phyloP scores from a whole-genome alignment of 768 basidiomycete species.

The Pleurotus pulmonarius region DNA sequence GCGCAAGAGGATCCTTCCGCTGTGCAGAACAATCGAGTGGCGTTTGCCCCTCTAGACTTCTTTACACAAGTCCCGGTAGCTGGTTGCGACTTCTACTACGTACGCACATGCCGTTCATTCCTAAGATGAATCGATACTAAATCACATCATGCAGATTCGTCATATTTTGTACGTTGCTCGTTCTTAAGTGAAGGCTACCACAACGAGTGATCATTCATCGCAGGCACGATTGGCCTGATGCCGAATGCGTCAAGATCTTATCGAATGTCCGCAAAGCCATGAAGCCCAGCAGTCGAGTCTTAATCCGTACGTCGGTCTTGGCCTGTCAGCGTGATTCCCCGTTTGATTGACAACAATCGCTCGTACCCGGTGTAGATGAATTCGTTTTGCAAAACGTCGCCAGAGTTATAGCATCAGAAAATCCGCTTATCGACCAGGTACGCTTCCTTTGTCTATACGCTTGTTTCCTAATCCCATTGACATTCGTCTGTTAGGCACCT shows the following conservation, averaged over 20 bases:
- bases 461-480: too few species aligned
- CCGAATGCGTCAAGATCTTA: constrained; percentile 22
- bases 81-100: constrained; percentile 21
- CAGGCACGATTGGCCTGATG: constrained; percentile 30
- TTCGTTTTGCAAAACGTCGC: constrained; percentile 28
- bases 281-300: constrained; percentile 21
- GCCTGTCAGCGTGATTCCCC: too few species aligned
- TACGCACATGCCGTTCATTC: constrained; percentile 1
- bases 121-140: too few species aligned
- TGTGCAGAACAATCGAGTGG: constrained; percentile 10
- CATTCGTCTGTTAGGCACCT: constrained; percentile 24
- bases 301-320: constrained; percentile 20
- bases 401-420: constrained; percentile 1
- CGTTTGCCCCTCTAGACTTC: constrained; percentile 21
- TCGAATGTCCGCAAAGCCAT: constrained; percentile 23
- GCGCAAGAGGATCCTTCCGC: background rate
- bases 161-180: constrained; percentile 8
- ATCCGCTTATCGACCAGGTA: constrained; percentile 1
- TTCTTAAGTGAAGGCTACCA: background rate
- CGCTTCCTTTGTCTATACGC: background rate
- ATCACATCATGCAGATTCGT: constrained; percentile 2
- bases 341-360: too few species aligned
- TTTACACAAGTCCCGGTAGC: constrained; percentile 17
- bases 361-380: constrained; percentile 24
- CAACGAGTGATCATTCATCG: background rate